Evolutionary conservation across 2,329 filamentous ascomycete genomes (phyloP), one percentile per base, ranked within the genome.

Genomic region (Aspergillus fischeri): DNA sequence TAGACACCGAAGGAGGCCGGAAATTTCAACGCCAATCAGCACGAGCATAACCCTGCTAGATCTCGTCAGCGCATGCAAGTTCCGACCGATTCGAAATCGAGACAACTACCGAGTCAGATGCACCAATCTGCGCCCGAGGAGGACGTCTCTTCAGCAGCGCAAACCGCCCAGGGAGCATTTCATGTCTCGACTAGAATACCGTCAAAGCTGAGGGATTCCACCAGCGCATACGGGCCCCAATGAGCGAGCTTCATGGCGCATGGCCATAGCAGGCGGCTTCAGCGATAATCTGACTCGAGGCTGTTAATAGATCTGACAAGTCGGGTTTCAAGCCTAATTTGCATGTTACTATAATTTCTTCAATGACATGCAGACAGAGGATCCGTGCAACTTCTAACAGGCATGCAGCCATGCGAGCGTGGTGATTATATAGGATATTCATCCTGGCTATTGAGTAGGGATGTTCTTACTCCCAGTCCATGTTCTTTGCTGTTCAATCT

Each of bases 281-380:
- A 65, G 60, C 47, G 47, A 62, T 56, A 58, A 65, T 64, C 56
- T 61, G 32, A 65, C 53, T 62, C 63, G 56, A 57, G 49, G 54
- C 60, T 68, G 68, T 65, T 68, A 62, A 64, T 68, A 67, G 65
- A 60, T 62, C 58, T 59, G 49, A 58, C 56, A 53, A 51, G 59
- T 25, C 28, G 48, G 52, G 65, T 69, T 69, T 70, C 63, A 57
- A 62, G 54, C 62, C 14, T 25, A 53, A 53, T 44, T 55, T 53
- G 57, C 53, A 51, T 52, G 52, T 51, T 67, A 62, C 63, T 67
- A 61, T 63, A 65, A 63, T 65, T 61, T 62, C 65, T 64, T 58
- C 47, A 50, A 45, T 42, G 21, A 24, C 35, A 32, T 49, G 24
- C 49, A 29, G 20, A n/a, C 20, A 25, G 25, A 3, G 29, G 41